These are phyloP conservation scores for Abelmoschus esculentus DNA, from an alignment of 345 rosid genomes.

Conservation along the genomic window DNA sequence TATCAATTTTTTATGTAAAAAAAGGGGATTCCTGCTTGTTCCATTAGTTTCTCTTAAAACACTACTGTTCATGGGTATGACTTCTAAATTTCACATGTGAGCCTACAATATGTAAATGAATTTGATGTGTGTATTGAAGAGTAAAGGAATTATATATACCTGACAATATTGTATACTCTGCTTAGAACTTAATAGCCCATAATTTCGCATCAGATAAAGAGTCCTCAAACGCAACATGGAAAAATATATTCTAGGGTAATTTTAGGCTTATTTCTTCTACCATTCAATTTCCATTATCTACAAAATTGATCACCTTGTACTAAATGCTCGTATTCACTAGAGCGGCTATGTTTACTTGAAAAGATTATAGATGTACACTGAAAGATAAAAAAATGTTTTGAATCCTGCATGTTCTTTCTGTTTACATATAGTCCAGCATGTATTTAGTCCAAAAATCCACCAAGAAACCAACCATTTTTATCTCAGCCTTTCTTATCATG, in stretches of 20 bases:
- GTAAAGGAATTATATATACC: background rate
- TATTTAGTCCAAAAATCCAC: constrained; percentile 36
- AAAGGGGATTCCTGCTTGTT: background rate
- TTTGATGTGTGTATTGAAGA: too few relatives aligned
- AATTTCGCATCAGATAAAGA: background rate
- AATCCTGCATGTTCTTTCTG: constrained; percentile 36
- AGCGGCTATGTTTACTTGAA: too few relatives aligned
- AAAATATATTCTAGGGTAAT: background rate
- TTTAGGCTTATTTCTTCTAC: background rate
- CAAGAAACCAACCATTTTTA: constrained; percentile 37
- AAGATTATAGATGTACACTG: too few relatives aligned
- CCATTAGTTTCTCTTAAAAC: background rate
- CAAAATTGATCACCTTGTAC: background rate
- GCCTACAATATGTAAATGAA: background rate
- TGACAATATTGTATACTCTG: background rate
- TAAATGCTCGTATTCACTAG: constrained; percentile 6
- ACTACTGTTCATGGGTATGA: background rate
- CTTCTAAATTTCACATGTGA: background rate
- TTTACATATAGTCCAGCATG: constrained; percentile 35
- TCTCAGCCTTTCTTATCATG: constrained; percentile 42
- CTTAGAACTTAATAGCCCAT: background rate
- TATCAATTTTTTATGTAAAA: background rate
- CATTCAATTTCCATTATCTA: background rate
- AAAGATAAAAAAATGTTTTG: constrained; percentile 8
- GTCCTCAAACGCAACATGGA: background rate